Evolutionary conservation across 805 yeast species (phyloP), one percentile per base, ranked within the genome.

Genomic region (Ogataea methanolica): DNA sequence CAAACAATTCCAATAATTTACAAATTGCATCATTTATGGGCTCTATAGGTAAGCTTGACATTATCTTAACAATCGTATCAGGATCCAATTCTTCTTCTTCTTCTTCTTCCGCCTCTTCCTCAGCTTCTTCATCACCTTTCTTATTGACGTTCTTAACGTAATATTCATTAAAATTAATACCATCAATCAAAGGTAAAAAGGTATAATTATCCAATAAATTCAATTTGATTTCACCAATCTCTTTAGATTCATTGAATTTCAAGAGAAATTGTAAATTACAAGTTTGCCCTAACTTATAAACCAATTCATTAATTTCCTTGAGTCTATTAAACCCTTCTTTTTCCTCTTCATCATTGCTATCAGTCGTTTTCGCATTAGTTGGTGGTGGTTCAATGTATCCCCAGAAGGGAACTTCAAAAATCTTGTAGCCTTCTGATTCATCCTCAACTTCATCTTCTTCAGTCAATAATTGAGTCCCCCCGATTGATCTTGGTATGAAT

Each of bases 221-320:
- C 39, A 71, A 43, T 33, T 53, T 54, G 2, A 65, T 49, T 9
- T 58, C 41, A 38, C 53, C 36, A 22, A 54, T 45, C 43, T 39
- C 15, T 29, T 62, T 50, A 17, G 45, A 12, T 40, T 51, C 51
- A n/a, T 53, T 55, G 44, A 57, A 66, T 1, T 48, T 43, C 6
- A 68, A 38, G 2, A 66, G 60, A 46, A 74, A 65, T 50, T 72
- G 77, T 6, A 75, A 53, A 31, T 68, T 69, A 4, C 76, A 74
- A 17, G 67, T 65, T 22, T 72, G 66, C 2, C 60, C 55, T 39
- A 73, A 52, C 47, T 63, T 67, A 48, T 67, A 63, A 19, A 71
- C 46, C 17, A 57, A 37, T 31, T 61, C 62, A 16, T 43, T 42
- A 22, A 43, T 37, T 2, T 22, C 33, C 17, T 46, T 50, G 17